phyloP scores from a whole-genome alignment of 176 grass and related monocot genomes.

The Microstegium vimineum region DNA sequence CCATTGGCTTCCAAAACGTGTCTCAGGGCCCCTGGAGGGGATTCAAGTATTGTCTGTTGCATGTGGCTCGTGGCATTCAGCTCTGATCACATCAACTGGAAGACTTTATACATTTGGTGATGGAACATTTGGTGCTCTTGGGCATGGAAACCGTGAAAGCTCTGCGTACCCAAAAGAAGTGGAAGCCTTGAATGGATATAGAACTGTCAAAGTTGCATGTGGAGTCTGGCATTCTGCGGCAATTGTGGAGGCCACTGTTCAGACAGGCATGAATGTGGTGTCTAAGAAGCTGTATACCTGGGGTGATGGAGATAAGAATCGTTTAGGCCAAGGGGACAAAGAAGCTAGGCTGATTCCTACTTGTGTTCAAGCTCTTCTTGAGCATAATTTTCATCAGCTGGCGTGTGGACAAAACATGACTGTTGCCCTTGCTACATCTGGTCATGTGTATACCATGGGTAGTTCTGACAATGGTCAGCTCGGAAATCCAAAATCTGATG shows the following conservation, averaged over 20 bases:
- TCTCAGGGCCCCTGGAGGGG: conserved; percentile 72
- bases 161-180: conserved; percentile 69
- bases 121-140: conserved; percentile 78
- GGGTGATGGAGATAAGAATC: conserved; percentile 88
- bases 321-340: conserved; percentile 78
- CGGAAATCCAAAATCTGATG: conserved; percentile 70
- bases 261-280: conserved; percentile 37
- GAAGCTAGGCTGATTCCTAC: conserved; percentile 67
- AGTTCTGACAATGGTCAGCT: conserved; percentile 75
- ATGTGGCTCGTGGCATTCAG: conserved; percentile 94
- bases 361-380: conserved; percentile 67
- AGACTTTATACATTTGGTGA: conserved; percentile 92
- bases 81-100: conserved; percentile 56
- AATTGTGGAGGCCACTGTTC: conserved; percentile 62
- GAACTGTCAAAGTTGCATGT: conserved; percentile 69
- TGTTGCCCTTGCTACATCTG: conserved; percentile 69
- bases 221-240: conserved; percentile 91
- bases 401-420: conserved; percentile 84
- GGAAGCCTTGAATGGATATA: conserved; percentile 51
- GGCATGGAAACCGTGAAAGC: conserved; percentile 78
- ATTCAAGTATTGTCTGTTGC: conserved; percentile 72
- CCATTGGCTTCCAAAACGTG: conserved; percentile 80
- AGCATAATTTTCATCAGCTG: conserved; percentile 84
- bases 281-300: conserved; percentile 86
- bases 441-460: conserved; percentile 95